Conservation (phyloP, 2,329 filamentous ascomycete genomes). For the Drechslerella stenobrocha region DNA sequence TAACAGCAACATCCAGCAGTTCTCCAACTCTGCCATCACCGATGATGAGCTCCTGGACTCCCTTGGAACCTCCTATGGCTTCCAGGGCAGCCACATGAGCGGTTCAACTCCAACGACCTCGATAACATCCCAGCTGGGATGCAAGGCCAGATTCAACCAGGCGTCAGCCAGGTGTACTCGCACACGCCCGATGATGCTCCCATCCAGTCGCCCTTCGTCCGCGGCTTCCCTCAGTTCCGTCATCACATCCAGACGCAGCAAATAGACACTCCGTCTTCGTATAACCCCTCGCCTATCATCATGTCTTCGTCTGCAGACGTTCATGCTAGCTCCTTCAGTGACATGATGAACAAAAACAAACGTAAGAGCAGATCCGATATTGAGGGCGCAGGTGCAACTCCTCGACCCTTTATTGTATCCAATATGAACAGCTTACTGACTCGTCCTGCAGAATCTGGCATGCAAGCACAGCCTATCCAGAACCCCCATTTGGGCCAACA, state of each 20-base stretch:
- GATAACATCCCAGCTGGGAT: constrained; percentile 26
- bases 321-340: constrained; percentile 41
- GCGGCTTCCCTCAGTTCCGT: constrained; percentile 46
- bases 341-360: constrained; percentile 50
- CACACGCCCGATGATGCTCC: constrained; percentile 89
- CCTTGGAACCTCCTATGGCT: constrained; percentile 43
- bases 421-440: constrained; percentile 67
- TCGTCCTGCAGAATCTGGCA: constrained; percentile 70
- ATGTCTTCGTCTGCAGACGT: constrained; percentile 50
- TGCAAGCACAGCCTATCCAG: constrained; percentile 76
- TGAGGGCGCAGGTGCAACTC: constrained; percentile 55
- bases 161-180: constrained; percentile 67
- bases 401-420: constrained; percentile 78
- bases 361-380: constrained; percentile 51
- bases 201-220: constrained; percentile 85
- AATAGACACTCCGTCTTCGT: constrained; percentile 57
- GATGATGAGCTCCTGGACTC: constrained; percentile 66
- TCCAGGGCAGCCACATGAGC: constrained; percentile 42
- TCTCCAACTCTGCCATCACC: constrained; percentile 76
- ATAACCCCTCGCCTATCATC: constrained; percentile 57
- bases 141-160: constrained; percentile 25
- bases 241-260: constrained; percentile 38
- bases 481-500: constrained; percentile 64
- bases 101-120: constrained; percentile 35
- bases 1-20: constrained; percentile 68